Conservation (phyloP, 805 yeast genomes). For the Pichia cephalocereana region DNA sequence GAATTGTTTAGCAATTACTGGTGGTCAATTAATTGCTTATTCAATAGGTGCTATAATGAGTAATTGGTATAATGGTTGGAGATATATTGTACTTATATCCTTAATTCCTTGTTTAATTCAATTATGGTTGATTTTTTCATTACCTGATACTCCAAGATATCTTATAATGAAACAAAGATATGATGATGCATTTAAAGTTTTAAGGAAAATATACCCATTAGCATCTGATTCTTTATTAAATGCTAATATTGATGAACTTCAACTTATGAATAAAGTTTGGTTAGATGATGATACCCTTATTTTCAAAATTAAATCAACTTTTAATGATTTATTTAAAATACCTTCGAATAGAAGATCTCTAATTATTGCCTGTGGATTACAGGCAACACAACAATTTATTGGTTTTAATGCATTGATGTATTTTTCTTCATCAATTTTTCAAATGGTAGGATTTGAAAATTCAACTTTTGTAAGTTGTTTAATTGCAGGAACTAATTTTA, state of each 20-base stretch:
- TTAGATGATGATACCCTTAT: conserved; percentile 17
- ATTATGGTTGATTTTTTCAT: conserved; percentile 34
- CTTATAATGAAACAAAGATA: conserved; percentile 36
- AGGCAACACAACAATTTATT: conserved; percentile 48
- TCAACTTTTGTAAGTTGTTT: conserved; percentile 46
- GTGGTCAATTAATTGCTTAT: conserved; percentile 48
- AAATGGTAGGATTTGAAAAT: conserved; percentile 43
- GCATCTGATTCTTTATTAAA: conserved; percentile 29
- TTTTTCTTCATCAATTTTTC: conserved; percentile 45
- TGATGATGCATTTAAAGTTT: conserved; percentile 32
- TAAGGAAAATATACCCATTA: conserved; percentile 29
- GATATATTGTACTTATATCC: conserved; percentile 41
- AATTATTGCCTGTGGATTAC: conserved; percentile 46
- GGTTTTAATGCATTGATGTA: conserved; percentile 53
- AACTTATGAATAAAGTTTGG: conserved; percentile 21
- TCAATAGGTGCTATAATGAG: conserved; percentile 42
- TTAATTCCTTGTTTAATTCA: conserved; percentile 43
- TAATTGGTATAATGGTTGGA: conserved; percentile 38
- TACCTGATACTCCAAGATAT: conserved; percentile 49
- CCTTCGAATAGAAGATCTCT: conserved; percentile 44
- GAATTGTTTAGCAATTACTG: conserved; percentile 46
- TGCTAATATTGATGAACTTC: conserved; percentile 37
- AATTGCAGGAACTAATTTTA: conserved; percentile 47
- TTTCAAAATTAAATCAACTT: conserved; percentile 25
- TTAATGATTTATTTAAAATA: conserved; percentile 32